phyloP scores from a whole-genome alignment of 768 basidiomycete species.

The Dioszegia hungarica region DNA sequence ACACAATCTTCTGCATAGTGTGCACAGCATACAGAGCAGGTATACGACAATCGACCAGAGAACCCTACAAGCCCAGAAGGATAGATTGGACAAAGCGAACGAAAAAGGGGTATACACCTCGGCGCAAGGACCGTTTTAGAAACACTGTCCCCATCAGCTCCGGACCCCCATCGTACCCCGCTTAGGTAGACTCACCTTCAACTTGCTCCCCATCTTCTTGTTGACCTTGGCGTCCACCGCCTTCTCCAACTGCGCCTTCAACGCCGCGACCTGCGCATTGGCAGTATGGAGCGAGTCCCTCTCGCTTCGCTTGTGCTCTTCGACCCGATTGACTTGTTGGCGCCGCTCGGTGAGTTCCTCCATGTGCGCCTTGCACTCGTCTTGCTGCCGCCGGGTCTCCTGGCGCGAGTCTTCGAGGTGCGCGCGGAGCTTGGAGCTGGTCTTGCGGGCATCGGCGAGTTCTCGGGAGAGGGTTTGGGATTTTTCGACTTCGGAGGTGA shows the following conservation, averaged over 20 bases:
- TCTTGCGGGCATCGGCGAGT: conserved; percentile 28
- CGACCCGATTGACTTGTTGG: conserved; percentile 18
- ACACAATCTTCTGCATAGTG: too few species aligned
- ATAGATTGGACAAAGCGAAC: background rate
- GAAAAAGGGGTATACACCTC: too few species aligned
- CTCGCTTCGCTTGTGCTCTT: conserved; percentile 10
- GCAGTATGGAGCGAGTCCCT: conserved; percentile 25
- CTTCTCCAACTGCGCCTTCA: conserved; percentile 41
- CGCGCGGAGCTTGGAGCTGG: conserved; percentile 29
- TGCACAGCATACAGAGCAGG: background rate
- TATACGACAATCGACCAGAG: too few species aligned
- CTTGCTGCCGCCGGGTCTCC: conserved; percentile 17
- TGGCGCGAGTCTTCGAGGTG: conserved; percentile 34
- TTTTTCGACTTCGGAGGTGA: conserved; percentile 18
- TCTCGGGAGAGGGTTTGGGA: conserved; percentile 21
- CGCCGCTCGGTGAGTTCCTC: conserved; percentile 23
- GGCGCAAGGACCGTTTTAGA: too few species aligned
- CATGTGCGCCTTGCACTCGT: conserved; percentile 26
- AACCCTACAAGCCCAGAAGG: too few species aligned
- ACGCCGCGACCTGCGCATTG: conserved; percentile 25
- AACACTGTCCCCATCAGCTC: conserved; percentile 6
- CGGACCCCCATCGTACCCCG: background rate
- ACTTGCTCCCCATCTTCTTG: conserved; percentile 29
- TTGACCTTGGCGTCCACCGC: conserved; percentile 31
- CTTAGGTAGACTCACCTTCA: conserved; percentile 29